These are phyloP conservation scores for Acrodontium crateriforme DNA, from an alignment of 2,329 filamentous ascomycete genomes.

Conservation along the genomic window DNA sequence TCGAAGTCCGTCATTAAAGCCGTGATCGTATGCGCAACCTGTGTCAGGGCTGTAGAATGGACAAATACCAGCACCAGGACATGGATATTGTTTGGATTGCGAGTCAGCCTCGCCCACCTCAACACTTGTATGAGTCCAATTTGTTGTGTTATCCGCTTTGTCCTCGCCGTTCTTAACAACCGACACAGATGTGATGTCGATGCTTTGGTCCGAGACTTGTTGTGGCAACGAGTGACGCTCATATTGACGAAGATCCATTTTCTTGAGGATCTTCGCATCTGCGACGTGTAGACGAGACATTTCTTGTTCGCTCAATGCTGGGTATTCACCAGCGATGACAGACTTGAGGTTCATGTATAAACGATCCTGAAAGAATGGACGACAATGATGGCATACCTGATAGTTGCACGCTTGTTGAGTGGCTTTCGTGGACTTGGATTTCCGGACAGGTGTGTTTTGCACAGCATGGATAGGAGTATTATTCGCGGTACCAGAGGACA, in stretches of 20 bases:
- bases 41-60: conserved; percentile 13
- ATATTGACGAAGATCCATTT: conserved; percentile 18
- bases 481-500: conserved; percentile 3
- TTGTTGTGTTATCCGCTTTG: conserved; percentile 11
- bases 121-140: conserved; percentile 14
- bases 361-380: conserved; percentile 36
- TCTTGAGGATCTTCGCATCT: conserved; percentile 22
- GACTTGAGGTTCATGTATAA: conserved; percentile 31
- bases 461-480: conserved; percentile 1
- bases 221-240: no score
- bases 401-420: conserved; percentile 24
- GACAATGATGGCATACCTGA: conserved; percentile 36
- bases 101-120: conserved; percentile 5
- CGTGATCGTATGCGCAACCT: conserved; percentile 18
- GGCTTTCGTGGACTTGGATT: conserved; percentile 2
- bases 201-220: conserved; percentile 6
- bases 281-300: conserved; percentile 21
- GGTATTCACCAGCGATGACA: conserved; percentile 25
- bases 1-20: conserved; percentile 17
- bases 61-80: conserved; percentile 15
- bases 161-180: conserved; percentile 1
- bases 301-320: conserved; percentile 22
- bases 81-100: conserved; percentile 12
- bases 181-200: conserved; percentile 17
- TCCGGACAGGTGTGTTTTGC: conserved; percentile 4